phyloP scores from a whole-genome alignment of 139 green algal genomes.

The Chlamydomonas asymmetrica region DNA sequence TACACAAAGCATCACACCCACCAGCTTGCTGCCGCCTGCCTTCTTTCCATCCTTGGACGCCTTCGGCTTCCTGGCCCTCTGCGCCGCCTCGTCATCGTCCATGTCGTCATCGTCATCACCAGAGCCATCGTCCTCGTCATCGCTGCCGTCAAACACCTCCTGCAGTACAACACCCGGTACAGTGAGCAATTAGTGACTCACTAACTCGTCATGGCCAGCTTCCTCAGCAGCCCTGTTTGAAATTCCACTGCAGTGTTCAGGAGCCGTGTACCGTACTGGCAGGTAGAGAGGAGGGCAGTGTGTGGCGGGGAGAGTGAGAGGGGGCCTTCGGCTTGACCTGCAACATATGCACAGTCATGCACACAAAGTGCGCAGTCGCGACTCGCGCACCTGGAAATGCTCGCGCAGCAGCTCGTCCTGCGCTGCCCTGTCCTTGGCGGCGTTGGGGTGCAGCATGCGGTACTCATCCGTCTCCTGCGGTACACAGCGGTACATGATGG shows the following conservation, averaged over 20 bases:
- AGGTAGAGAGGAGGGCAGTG: background rate
- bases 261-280: background rate
- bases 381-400: slow-evolving; percentile 57
- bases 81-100: background rate
- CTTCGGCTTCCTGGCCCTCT: background rate
- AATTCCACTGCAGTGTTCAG: background rate
- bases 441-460: slow-evolving; percentile 87
- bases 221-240: no score
- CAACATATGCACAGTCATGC: slow-evolving; percentile 23
- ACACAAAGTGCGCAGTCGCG: background rate
- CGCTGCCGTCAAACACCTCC: slow-evolving; percentile 14
- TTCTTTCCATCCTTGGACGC: background rate
- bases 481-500: no score
- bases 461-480: slow-evolving; percentile 76
- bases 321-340: no score
- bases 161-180: background rate
- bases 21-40: no score
- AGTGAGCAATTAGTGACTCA: no score
- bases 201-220: no score
- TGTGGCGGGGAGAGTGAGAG: no score
- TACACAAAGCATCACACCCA: no score
- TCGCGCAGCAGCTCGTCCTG: slow-evolving; percentile 57
- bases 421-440: slow-evolving; percentile 24
- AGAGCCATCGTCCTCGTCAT: slow-evolving; percentile 19
- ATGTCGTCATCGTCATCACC: slow-evolving; percentile 1